Base-by-base conservation (phyloP, 1,139 yeast species). In the Taphrina wiesneri region DNA sequence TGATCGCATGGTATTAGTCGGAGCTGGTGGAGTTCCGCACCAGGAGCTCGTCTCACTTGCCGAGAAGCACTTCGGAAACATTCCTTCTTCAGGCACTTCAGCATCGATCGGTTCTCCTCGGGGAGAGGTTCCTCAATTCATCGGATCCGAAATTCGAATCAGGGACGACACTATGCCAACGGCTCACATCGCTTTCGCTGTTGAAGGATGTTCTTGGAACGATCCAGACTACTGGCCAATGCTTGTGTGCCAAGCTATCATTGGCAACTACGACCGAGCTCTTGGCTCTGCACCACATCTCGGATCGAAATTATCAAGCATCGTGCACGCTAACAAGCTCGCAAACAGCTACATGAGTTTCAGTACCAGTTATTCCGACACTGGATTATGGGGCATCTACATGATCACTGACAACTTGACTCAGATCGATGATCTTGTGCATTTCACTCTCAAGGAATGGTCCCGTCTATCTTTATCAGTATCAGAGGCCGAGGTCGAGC, bases 171-270 rank as follows among this genome's bases (percentile, higher is more conserved):
- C 95, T 0, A 79, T 93, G 75, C 97, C 97, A 28, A 86, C 86
- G 7, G 92, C 97, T 1, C 96, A 93, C 77, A 85, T 91, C 67
- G 99, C 97, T 6, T 79, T 93, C 69, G 96, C 97, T 13, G 87
- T 93, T n/a, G 99, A 93, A 79, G 98, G 99, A 72, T 97, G 92
- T 30, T 87, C 96, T 57, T 93, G 99, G 99, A 87, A 90, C 39
- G 90, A 96, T 3, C 92, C 96, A 7, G 98, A 93, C 76, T 93
- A 92, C 78, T 92, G 91, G 80, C 88, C 96, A 32, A 97, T 97
- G 1, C 82, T 96, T 25, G 96, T 93, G 0, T 96, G 97, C 4
- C 97, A 93, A 78, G 97, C 98, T 17, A 88, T 93, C 69, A 87
- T 93, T 59, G 99, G 99, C 52, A 90, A 92, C 74, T 93, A 98